Evolutionary conservation across 768 basidiomycete species (phyloP), one percentile per base, ranked within the genome.

Genomic region (Tulasnella sp.): DNA sequence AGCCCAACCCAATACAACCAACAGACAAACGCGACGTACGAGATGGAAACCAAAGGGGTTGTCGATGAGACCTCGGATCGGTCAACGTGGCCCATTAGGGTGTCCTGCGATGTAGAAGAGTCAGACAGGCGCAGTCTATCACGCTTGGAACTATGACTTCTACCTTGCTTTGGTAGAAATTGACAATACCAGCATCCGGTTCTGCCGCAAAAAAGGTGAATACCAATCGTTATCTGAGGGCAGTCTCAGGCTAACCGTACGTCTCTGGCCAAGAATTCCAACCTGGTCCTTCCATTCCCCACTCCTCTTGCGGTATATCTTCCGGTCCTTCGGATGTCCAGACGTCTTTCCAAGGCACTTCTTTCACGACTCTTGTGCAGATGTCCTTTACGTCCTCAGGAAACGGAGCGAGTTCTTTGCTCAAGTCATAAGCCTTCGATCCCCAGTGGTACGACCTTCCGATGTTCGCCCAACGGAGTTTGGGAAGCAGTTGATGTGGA

Each of bases 361-460:
- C 82, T 2, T 84, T 83, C 2, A 96, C 93, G 7, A 92, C 91
- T 4, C 86, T 83, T 74, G 86, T 88, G 83, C 96, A 97, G 2
- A 94, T 83, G 10, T 86, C 82, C 16, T 88, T 86, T 44, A 97
- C 84, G 9, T 87, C 86, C 1, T 85, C 82, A 72, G 92, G 90
- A 71, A 98, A 90, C 0, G 87, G 87, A 0, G 90, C 92, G 79
- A 89, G 90, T 2, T 90, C 90, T 76, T 88, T 91, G 0, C 90
- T 89, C 82, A 98, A 96, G 83, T 98, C 95, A 83, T 99, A 99
- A 80, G 94, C 92, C 83, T 99, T 99, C 39, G 91, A 94, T 3
- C 94, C 94, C 97, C 97, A 98, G 86, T 99, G 95, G 85, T 99
- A 99, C 76, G 90, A 94, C 91, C 94, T 94, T 14, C 97, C 97